These are phyloP conservation scores for Metschnikowia gelsemii DNA, from an alignment of 805 yeast species.

Conservation along the genomic window DNA sequence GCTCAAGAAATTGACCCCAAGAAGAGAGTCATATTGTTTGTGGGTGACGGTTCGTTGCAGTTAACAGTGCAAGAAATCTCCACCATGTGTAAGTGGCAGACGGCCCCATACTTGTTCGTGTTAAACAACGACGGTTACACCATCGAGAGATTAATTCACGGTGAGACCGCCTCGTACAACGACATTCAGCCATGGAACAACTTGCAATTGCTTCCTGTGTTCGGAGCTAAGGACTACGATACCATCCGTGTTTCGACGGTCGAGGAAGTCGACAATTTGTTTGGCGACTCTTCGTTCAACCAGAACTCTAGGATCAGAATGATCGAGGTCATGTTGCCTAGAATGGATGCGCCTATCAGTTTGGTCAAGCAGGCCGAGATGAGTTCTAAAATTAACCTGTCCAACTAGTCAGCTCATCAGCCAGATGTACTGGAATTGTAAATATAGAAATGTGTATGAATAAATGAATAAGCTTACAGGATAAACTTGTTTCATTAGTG, in stretches of 20 bases:
- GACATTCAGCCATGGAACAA: slow-evolving; percentile 43
- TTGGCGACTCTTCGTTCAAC: slow-evolving; percentile 29
- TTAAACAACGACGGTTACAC: slow-evolving; percentile 43
- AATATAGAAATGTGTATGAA: no score
- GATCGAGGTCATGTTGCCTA: slow-evolving; percentile 37
- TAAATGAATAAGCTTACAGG: no score
- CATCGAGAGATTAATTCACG: slow-evolving; percentile 42
- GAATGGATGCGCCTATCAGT: slow-evolving; percentile 39
- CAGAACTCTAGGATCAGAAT: slow-evolving; percentile 34
- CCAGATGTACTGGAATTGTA: no score
- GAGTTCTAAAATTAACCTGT: slow-evolving; percentile 29
- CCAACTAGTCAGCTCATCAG: no score
- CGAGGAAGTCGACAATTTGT: slow-evolving; percentile 27
- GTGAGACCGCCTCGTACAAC: slow-evolving; percentile 36
- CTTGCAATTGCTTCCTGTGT: slow-evolving; percentile 31
- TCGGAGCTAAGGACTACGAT: slow-evolving; percentile 33
- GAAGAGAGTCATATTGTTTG: slow-evolving; percentile 39
- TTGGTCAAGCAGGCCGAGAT: slow-evolving; percentile 38
- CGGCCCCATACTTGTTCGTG: slow-evolving; percentile 38
- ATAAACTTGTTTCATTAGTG: no score
- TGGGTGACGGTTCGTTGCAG: slow-evolving; percentile 45
- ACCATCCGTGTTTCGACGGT: slow-evolving; percentile 26
- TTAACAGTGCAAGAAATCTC: slow-evolving; percentile 43
- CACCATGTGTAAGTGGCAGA: slow-evolving; percentile 36
- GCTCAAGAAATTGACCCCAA: slow-evolving; percentile 27